Evolutionary conservation across 106 monocot genomes (phyloP).

Genomic region (Cymbidium sinense): DNA sequence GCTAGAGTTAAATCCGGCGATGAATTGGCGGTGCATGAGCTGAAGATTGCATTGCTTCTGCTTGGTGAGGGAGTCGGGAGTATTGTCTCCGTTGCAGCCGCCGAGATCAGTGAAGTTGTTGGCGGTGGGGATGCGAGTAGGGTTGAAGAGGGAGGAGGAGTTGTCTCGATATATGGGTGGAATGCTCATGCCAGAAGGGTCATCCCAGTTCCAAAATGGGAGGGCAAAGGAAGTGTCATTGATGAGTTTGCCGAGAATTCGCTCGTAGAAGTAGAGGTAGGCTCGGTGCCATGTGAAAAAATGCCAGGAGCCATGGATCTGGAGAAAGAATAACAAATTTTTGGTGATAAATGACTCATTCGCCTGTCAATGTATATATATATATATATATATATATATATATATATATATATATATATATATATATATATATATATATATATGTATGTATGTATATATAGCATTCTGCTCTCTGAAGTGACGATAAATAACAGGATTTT

Average conservation of each 20-base stretch:
- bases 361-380: too few species aligned
- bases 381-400: too few species aligned
- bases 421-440: too few species aligned
- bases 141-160: conserved; percentile 1
- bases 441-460: too few species aligned
- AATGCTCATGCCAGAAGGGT: conserved; percentile 23
- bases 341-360: too few species aligned
- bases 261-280: conserved; percentile 37
- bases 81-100: background rate
- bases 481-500: too few species aligned
- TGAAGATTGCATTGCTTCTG: background rate
- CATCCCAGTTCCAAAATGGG: conserved; percentile 44
- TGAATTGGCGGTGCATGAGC: conserved; percentile 3
- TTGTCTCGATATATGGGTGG: conserved; percentile 25
- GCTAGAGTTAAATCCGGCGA: conserved; percentile 4
- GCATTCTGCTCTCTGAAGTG: too few species aligned
- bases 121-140: background rate
- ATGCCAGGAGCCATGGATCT: conserved; percentile 28
- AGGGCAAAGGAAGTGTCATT: conserved; percentile 33
- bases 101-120: conserved; percentile 1
- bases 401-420: too few species aligned
- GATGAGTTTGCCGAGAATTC: conserved; percentile 36
- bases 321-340: too few species aligned
- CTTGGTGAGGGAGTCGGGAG: background rate
- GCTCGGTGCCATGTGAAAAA: conserved; percentile 44